phyloP scores from a whole-genome alignment of 305 asterid species.

The Fraxinus sp. region DNA sequence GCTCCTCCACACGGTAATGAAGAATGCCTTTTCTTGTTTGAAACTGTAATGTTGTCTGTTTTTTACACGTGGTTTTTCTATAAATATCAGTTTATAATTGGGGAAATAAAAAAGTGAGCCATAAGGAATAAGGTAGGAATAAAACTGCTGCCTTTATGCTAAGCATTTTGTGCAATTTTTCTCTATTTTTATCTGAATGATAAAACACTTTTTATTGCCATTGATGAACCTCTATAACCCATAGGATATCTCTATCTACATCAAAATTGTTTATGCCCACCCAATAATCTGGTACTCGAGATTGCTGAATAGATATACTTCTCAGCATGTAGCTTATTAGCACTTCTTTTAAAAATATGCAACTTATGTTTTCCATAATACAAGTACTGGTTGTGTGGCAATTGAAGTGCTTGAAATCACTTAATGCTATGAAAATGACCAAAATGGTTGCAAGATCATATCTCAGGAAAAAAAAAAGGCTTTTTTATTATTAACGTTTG shows the following conservation, averaged over 20 bases:
- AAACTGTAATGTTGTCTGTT: background rate
- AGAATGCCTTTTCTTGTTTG: background rate
- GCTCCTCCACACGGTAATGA: conserved; percentile 98
- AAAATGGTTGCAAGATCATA: background rate
- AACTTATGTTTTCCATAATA: background rate
- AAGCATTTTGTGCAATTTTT: background rate
- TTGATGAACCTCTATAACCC: background rate
- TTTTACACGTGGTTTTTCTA: background rate
- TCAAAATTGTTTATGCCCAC: background rate
- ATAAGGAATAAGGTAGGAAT: background rate
- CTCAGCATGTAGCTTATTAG: background rate
- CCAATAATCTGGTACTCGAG: background rate
- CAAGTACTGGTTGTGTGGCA: background rate
- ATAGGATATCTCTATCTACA: background rate
- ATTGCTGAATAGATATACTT: background rate
- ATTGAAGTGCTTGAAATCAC: background rate
- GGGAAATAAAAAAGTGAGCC: background rate
- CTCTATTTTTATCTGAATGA: background rate
- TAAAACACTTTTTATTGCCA: background rate
- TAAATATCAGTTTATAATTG: background rate
- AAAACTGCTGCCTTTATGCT: background rate
- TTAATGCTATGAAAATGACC: background rate
- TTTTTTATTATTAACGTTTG: background rate
- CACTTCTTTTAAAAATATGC: background rate
- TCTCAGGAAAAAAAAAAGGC: background rate